These are phyloP conservation scores for Tylopilus rubrobrunneus DNA, from an alignment of 768 basidiomycete genomes.

Conservation along the genomic window DNA sequence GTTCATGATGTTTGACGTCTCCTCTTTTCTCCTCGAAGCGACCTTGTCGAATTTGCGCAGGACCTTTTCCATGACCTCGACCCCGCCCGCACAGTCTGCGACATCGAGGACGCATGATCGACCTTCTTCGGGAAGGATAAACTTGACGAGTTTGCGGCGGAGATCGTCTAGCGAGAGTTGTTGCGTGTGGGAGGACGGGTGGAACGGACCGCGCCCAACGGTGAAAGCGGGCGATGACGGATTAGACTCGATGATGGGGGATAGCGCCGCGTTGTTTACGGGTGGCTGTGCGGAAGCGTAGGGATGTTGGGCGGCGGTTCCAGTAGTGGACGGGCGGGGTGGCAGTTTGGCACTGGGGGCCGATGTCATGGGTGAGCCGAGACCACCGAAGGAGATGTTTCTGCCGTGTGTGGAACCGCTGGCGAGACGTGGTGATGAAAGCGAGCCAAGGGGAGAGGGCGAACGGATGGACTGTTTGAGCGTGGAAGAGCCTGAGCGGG, in stretches of 20 bases:
- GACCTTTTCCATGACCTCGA: constrained; percentile 85
- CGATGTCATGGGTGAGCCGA: constrained; percentile 37
- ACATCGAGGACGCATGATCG: constrained; percentile 77
- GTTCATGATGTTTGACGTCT: constrained; percentile 42
- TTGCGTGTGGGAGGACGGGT: constrained; percentile 38
- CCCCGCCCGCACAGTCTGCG: constrained; percentile 71
- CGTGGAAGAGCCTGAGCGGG: constrained; percentile 50
- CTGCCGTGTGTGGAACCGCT: constrained; percentile 47
- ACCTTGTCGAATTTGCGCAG: constrained; percentile 86
- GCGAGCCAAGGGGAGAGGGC: constrained; percentile 25
- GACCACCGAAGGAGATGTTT: constrained; percentile 47
- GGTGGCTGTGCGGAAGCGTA: constrained; percentile 54
- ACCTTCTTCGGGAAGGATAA: constrained; percentile 79
- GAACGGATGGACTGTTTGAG: constrained; percentile 39
- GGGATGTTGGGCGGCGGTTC: constrained; percentile 48
- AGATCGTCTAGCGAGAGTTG: constrained; percentile 70
- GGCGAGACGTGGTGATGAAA: constrained; percentile 36
- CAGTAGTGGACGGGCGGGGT: constrained; percentile 40
- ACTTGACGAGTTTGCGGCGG: constrained; percentile 83
- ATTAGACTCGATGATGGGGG: constrained; percentile 65
- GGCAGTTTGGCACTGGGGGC: constrained; percentile 40
- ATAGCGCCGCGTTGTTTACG: constrained; percentile 45
- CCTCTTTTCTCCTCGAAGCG: constrained; percentile 38
- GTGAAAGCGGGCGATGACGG: constrained; percentile 53
- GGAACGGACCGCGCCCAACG: constrained; percentile 61